Evolutionary conservation across 805 yeast genomes (phyloP).

Genomic region (Saturnispora mendoncae): DNA sequence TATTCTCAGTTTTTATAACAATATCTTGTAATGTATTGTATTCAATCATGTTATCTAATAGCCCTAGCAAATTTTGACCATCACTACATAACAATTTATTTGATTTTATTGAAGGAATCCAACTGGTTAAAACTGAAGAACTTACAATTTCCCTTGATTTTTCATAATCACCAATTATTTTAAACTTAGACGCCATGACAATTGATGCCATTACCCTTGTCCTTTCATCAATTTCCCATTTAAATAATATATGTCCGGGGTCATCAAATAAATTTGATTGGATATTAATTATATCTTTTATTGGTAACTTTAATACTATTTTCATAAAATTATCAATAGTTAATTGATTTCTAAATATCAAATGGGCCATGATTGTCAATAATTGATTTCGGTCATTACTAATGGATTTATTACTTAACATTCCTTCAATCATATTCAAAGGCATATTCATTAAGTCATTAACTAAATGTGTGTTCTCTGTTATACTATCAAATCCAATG

Average conservation of each 20-base stretch:
- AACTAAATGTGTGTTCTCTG: constrained; percentile 3
- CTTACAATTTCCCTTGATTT: constrained; percentile 15
- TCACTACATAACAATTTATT: constrained; percentile 8
- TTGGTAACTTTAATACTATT: constrained; percentile 17
- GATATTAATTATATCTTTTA: constrained; percentile 13
- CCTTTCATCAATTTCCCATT: constrained; percentile 10
- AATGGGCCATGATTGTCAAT: constrained; percentile 17
- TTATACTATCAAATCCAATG: constrained; percentile 5
- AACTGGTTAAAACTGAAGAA: constrained; percentile 12
- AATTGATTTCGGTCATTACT: constrained; percentile 13
- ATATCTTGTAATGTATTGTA: constrained; percentile 10
- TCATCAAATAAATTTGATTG: constrained; percentile 10
- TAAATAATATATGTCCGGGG: constrained; percentile 9
- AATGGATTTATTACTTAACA: neutral
- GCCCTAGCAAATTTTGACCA: constrained; percentile 17
- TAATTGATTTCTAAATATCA: constrained; percentile 16
- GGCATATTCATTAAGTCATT: constrained; percentile 4
- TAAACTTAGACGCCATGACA: constrained; percentile 20
- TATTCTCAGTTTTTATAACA: constrained; percentile 11
- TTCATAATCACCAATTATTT: constrained; percentile 15
- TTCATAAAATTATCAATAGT: constrained; percentile 12
- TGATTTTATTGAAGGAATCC: constrained; percentile 14
- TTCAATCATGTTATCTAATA: constrained; percentile 14
- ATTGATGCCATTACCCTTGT: constrained; percentile 17
- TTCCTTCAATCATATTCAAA: neutral